phyloP scores from a whole-genome alignment of 306 rosid species.

The Trifolium repens region DNA sequence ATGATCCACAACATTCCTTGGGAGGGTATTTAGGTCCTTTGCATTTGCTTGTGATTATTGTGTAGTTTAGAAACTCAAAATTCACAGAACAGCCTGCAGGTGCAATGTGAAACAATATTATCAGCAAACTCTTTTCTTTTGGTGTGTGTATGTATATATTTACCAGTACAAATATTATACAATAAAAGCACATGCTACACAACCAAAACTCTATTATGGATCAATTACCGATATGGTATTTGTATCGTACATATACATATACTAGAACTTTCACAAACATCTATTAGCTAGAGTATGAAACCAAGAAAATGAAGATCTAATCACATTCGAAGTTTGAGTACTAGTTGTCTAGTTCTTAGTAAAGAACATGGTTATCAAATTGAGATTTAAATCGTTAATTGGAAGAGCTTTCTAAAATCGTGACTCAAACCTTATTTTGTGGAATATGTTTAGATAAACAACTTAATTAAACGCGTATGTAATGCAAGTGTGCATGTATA shows the following conservation, averaged over 20 bases:
- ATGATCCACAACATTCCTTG: constrained; percentile 58
- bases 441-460: background rate
- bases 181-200: background rate
- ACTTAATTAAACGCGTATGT: background rate
- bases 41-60: constrained; percentile 84
- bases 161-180: background rate
- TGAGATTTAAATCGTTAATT: too few species aligned
- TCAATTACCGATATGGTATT: background rate
- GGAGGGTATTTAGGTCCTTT: constrained; percentile 82
- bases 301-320: background rate
- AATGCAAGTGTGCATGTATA: background rate
- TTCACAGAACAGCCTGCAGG: constrained; percentile 90
- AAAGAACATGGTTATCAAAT: too few species aligned
- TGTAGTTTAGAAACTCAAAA: constrained; percentile 86
- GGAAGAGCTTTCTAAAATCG: too few species aligned
- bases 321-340: background rate
- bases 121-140: constrained; percentile 8
- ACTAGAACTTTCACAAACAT: constrained; percentile 7
- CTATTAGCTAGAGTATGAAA: background rate
- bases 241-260: too few species aligned
- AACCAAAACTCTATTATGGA: background rate
- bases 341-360: background rate
- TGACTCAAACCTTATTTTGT: background rate
- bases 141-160: background rate
- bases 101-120: constrained; percentile 12